phyloP scores from a whole-genome alignment of 331 rosid genomes.

The Pyrus hybrid region DNA sequence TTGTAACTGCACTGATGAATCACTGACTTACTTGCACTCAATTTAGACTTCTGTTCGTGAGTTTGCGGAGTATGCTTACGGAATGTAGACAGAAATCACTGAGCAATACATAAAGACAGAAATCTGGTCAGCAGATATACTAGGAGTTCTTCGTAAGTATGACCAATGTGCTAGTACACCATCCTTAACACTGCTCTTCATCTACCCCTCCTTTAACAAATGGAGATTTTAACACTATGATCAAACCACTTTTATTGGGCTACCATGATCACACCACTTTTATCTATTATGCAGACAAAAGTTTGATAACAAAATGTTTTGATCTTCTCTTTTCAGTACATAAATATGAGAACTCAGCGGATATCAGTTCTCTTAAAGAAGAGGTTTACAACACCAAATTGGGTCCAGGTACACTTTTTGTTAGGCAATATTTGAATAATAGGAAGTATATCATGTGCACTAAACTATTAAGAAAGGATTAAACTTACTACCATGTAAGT shows the following conservation, averaged over 20 bases:
- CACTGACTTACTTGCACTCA: constrained; percentile 8
- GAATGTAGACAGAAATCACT: constrained; percentile 21
- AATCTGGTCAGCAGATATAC: constrained; percentile 44
- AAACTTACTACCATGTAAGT: neutral
- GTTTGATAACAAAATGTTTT: neutral
- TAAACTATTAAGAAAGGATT: neutral
- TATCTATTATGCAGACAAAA: neutral
- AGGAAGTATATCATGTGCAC: neutral
- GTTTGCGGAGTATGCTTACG: constrained; percentile 38
- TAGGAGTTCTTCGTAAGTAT: constrained; percentile 61
- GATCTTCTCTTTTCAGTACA: constrained; percentile 51
- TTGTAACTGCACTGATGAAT: neutral
- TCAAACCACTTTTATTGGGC: neutral
- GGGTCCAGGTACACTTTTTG: constrained; percentile 69
- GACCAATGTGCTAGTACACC: neutral
- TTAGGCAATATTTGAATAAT: neutral
- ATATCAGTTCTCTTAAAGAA: constrained; percentile 73
- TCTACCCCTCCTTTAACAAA: neutral
- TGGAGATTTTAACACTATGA: neutral
- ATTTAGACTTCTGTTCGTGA: constrained; percentile 55
- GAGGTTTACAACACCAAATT: constrained; percentile 82
- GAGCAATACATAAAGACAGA: constrained; percentile 51
- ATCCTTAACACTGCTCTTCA: neutral
- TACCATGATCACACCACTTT: neutral
- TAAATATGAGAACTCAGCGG: constrained; percentile 71